Evolutionary conservation across 2,329 filamentous ascomycete species (phyloP), one percentile per base, ranked within the genome.

Genomic region (Dothidotthia symphoricarpi): DNA sequence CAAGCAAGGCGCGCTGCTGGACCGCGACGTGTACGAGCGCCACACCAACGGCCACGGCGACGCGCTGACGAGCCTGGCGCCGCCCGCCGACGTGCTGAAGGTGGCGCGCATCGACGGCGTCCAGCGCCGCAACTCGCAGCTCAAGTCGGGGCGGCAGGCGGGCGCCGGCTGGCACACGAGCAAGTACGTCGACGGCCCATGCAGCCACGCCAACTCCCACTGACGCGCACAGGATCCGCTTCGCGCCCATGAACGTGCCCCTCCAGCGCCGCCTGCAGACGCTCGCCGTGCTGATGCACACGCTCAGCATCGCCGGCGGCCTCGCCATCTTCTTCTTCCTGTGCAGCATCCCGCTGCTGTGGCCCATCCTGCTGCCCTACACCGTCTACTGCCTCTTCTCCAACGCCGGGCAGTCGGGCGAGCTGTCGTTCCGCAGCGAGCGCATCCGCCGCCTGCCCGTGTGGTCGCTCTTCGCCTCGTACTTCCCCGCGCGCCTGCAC

Each of bases 381-480:
- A 75, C 95, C 28, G 75, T 96, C 41, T 87, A 94, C 61, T 81
- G 91, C 47, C 77, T 93, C 16, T 81, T 90, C 49, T 94, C 89
- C 16, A 85, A 82, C 30, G 84, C 86, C 13, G 80, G 83, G 12
- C 85, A 81, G 2, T 84, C 88, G 33, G 91, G 91, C 28, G 80
- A 77, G 28, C 76, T 95, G 17, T 78, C 75, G 3, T 82, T 83
- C 57, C 85, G 93, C 39, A 89, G 82, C 26, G 79, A 88, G 43
- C 81, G 85, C 61, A 70, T 91, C 45, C 83, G 91, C 13, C 80
- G 77, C 10, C 77, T 85, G 32, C 80, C 80, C 19, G 70, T 95
- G 29, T 98, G 91, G 91, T 86, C 79, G 25, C 78, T 94, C 30
- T 97, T 96, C 62, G 89, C 87, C 16, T 86, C 82, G 12, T 98